Evolutionary conservation across 768 basidiomycete genomes (phyloP).

Genomic region (Hortiboletus flavorubellus): DNA sequence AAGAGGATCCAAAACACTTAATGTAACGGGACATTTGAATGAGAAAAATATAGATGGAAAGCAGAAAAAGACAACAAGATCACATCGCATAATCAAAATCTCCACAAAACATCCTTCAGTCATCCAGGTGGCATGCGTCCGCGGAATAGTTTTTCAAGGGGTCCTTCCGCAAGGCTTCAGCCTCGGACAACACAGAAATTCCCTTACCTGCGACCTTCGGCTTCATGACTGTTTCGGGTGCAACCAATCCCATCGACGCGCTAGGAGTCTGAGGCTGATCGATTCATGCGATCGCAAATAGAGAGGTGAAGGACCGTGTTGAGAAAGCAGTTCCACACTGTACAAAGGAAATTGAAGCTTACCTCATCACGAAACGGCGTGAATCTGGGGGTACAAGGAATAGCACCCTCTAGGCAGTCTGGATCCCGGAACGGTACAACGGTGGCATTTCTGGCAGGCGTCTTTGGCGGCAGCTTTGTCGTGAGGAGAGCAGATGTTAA

Average conservation of each 20-base stretch:
- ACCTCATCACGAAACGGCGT: conserved; percentile 76
- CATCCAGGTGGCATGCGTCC: conserved; percentile 21
- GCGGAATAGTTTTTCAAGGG: conserved; percentile 74
- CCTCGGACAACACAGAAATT: conserved; percentile 52
- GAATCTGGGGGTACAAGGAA: conserved; percentile 55
- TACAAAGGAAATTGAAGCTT: conserved; percentile 21
- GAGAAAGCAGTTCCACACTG: conserved; percentile 5
- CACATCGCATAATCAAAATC: not conserved
- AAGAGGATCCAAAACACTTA: not conserved
- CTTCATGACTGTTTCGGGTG: conserved; percentile 65
- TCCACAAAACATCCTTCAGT: conserved; percentile 15
- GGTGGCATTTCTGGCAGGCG: conserved; percentile 31
- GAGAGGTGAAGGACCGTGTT: not conserved
- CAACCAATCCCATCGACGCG: conserved; percentile 27
- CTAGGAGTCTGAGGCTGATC: conserved; percentile 22
- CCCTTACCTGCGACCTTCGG: conserved; percentile 49
- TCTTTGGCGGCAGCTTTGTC: conserved; percentile 31
- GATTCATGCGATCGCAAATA: conserved; percentile 3
- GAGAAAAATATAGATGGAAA: conserved; percentile 14
- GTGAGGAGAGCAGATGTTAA: conserved; percentile 33
- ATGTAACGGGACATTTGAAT: not conserved
- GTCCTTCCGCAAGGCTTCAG: conserved; percentile 74
- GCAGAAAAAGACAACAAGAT: conserved; percentile 2
- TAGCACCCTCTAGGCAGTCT: conserved; percentile 18
- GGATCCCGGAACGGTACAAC: conserved; percentile 43